These are phyloP conservation scores for Stachybotrys chartarum DNA, from an alignment of 2,329 filamentous ascomycete species.

Conservation along the genomic window DNA sequence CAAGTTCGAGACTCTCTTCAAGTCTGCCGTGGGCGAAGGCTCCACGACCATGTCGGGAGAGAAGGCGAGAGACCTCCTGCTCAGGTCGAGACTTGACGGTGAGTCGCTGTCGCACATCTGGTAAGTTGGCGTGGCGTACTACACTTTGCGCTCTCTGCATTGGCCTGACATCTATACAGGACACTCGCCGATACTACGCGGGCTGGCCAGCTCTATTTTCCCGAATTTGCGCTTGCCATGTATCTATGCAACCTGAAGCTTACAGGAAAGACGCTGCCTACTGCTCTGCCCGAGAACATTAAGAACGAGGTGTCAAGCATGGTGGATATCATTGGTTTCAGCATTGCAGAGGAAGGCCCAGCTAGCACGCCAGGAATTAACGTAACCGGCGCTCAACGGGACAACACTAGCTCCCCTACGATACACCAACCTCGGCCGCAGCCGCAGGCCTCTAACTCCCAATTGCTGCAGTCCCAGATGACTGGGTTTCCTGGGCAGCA, in stretches of 20 bases:
- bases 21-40: constrained; percentile 79
- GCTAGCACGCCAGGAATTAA: constrained; percentile 51
- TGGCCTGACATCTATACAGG: constrained; percentile 37
- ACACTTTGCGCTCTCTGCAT: background rate
- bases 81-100: constrained; percentile 83
- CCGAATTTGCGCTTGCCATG: constrained; percentile 96
- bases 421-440: constrained; percentile 56
- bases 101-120: constrained; percentile 89
- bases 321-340: constrained; percentile 99
- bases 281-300: constrained; percentile 71
- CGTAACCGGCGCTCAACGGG: constrained; percentile 32
- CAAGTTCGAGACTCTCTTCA: constrained; percentile 97
- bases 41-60: constrained; percentile 86
- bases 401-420: constrained; percentile 39
- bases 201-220: constrained; percentile 91
- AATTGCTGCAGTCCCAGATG: constrained; percentile 58
- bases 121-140: constrained; percentile 36
- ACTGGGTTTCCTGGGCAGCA: constrained; percentile 58
- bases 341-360: constrained; percentile 64
- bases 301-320: constrained; percentile 98
- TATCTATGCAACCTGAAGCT: constrained; percentile 94
- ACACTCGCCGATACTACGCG: constrained; percentile 92
- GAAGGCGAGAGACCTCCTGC: constrained; percentile 80
- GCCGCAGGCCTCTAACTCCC: constrained; percentile 65
- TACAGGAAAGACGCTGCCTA: constrained; percentile 75